Conservation (phyloP, 2,329 filamentous ascomycete species). For the Bertia moriformis region DNA sequence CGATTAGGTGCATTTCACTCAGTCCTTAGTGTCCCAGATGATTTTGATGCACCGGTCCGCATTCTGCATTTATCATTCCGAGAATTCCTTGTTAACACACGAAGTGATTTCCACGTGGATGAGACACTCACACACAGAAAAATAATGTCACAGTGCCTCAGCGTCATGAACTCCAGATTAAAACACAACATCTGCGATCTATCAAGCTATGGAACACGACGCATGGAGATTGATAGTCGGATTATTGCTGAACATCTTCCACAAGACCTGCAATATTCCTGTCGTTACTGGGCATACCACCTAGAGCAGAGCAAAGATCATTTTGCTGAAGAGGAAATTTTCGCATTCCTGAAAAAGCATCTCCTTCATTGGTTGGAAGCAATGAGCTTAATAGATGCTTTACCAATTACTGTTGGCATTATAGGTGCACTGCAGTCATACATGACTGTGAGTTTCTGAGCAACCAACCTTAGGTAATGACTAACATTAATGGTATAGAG, state of each 20-base stretch:
- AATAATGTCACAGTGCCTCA: conserved; percentile 3
- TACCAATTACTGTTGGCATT: not conserved
- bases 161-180: conserved; percentile 1
- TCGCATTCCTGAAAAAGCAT: not conserved
- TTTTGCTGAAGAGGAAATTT: not conserved
- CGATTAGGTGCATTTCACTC: conserved; percentile 8
- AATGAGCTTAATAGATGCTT: not conserved
- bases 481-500: not conserved
- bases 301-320: not conserved
- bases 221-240: conserved; percentile 1
- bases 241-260: conserved; percentile 4
- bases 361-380: conserved; percentile 1
- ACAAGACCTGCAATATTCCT: not conserved
- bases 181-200: conserved; percentile 5
- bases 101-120: conserved; percentile 6
- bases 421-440: not conserved
- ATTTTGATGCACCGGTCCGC: conserved; percentile 6
- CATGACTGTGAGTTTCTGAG: not conserved
- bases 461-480: not conserved
- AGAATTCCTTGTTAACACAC: conserved; percentile 9
- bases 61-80: conserved; percentile 12
- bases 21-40: conserved; percentile 8
- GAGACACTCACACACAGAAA: conserved; percentile 3
- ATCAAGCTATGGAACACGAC: conserved; percentile 4
- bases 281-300: not conserved